Base-by-base conservation (phyloP, 2,329 filamentous ascomycete species). In the Aspergillus sergii region DNA sequence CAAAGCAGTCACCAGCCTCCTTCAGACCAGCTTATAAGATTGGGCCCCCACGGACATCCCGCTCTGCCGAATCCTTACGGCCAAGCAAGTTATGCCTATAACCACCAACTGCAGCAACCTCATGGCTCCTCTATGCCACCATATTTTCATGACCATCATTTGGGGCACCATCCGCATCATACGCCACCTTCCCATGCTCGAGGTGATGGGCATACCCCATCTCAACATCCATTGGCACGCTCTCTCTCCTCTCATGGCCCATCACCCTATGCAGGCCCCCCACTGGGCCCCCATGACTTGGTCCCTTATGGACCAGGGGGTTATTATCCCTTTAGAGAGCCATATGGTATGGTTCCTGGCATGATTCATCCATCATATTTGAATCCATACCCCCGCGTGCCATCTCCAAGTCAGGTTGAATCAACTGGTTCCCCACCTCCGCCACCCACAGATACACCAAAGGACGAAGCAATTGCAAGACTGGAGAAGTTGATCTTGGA, bases 401-500 rank as follows among this genome's bases (percentile, higher is more conserved):
- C 76, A 14, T 74, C 77, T 26, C 75, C 78, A 50, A 68, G 66
- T 19, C 71, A 71, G 51, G 63, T 69, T n/a, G 71, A 75, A 60
- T 65, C 68, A 54, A 72, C 69, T 57, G 66, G 66, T 41, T 64
- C 72, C 4, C 68, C 75, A 9, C 68, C 70, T 8, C 73, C 78
- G 5, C 74, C 79, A 10, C 75, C 77, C 36, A 55, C 23, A 34
- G 85, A 90, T 59, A 82, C 85, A 1, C 85, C 77, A 7, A 81
- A 82, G 63, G 80, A 82, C 53, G 83, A 85, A 64, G 82, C 90
- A 61, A 87, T 89, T 65, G 81, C 81, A n/a, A 83, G 89, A 61
- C 84, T 89, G 65, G 83, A 86, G 65, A 84, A 90, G 68, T 76
- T 91, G 62, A 82, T 85, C 51, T 60, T 81, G 58, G 80, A 82